Conservation (phyloP, 345 rosid species). For the Citrus medica region DNA sequence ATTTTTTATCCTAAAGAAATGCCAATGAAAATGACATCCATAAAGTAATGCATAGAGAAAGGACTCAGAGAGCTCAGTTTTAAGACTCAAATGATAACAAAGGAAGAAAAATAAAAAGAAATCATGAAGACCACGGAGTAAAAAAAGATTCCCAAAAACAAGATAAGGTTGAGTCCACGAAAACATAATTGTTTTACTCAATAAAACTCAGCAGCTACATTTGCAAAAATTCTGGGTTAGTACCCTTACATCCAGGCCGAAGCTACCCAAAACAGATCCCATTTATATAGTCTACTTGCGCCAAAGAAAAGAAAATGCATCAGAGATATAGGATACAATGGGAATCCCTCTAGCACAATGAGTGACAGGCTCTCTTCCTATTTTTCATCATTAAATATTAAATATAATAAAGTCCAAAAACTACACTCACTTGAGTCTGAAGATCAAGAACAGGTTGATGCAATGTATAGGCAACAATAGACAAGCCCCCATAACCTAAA, state of each 20-base stretch:
- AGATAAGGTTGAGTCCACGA: not conserved
- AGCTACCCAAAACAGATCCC: not conserved
- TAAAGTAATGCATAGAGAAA: not conserved
- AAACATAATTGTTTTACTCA: not conserved
- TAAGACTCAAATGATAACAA: not conserved
- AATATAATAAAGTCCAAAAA: not conserved
- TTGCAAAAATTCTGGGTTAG: not conserved
- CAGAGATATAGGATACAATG: not conserved
- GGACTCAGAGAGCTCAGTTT: not conserved
- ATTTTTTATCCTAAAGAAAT: not conserved
- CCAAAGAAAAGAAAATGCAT: not conserved
- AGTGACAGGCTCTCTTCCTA: not conserved
- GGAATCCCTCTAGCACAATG: not conserved
- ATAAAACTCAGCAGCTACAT: not conserved
- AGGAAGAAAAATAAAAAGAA: not conserved
- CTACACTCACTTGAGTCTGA: slow-evolving; percentile 59
- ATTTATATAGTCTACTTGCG: not conserved
- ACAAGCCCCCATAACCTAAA: slow-evolving; percentile 78
- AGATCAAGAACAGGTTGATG: slow-evolving; percentile 62
- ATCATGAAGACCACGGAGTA: not conserved
- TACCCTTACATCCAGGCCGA: not conserved
- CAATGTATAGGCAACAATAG: slow-evolving; percentile 56
- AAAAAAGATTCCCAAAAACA: not conserved
- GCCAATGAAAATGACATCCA: not conserved
- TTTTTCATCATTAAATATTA: not conserved